These are phyloP conservation scores for Hemisphaericaspora xylanilytica DNA, from an alignment of 1,139 yeast species.

Conservation along the genomic window DNA sequence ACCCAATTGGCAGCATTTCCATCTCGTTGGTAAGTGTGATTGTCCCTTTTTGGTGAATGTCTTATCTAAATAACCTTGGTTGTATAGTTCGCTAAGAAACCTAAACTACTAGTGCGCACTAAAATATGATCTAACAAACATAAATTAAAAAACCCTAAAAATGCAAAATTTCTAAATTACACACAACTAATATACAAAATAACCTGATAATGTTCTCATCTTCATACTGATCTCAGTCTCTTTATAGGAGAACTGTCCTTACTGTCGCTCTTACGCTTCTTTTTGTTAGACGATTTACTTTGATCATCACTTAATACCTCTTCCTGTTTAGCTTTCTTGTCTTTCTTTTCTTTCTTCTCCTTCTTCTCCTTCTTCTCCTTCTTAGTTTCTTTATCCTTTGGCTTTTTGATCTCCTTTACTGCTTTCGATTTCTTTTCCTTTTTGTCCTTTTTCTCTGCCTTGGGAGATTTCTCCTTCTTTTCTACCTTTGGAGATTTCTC, in stretches of 20 bases:
- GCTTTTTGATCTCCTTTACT: slow-evolving; percentile 12
- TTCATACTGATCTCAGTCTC: neutral
- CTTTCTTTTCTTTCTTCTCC: slow-evolving; percentile 7
- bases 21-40: neutral
- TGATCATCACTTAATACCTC: slow-evolving; percentile 4
- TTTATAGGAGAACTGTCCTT: slow-evolving; percentile 2
- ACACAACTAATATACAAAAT: neutral
- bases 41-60: no score
- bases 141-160: no score
- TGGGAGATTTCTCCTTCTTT: slow-evolving; percentile 8
- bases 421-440: slow-evolving; percentile 14
- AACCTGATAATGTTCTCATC: no score
- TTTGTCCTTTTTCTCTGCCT: slow-evolving; percentile 6
- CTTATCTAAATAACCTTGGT: no score
- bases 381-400: slow-evolving; percentile 7
- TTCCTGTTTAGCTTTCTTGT: slow-evolving; percentile 6
- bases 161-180: no score
- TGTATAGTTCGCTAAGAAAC: no score
- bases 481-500: slow-evolving; percentile 13
- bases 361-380: slow-evolving; percentile 2
- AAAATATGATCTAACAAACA: no score
- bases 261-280: slow-evolving; percentile 13
- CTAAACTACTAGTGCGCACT: no score
- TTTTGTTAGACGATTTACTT: slow-evolving; percentile 11
- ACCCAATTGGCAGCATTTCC: neutral